Base-by-base conservation (phyloP, 140 eudicot genomes). In the Erigeron philadelphicus region DNA sequence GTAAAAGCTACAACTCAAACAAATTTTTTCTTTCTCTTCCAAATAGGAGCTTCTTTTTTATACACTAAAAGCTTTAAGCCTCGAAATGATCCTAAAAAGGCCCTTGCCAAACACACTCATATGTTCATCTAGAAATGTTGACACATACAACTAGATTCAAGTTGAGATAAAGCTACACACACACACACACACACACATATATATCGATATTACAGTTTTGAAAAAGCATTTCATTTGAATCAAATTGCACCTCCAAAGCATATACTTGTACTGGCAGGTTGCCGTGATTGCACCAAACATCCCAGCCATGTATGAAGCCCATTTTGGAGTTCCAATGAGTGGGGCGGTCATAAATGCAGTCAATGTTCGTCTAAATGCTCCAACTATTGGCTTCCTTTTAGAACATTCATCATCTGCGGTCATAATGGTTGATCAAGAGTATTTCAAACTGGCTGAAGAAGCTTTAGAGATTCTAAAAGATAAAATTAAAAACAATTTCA, bases 291-390 rank as follows among this genome's bases (percentile, higher is more conserved):
- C 97, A 13, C 97, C 97, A 19, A 90, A 90, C 70, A 77, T 73
- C 58, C 97, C 97, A 62, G 97, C 97, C 45, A 75, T 90, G 84
- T 88, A 80, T 53, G 97, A 90, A 78, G 84, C 88, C 72, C 97
- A 90, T 82, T 90, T 85, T 56, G 97, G 88, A 43, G 80, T 90
- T 18, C 96, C 97, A 72, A 90, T 90, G 97, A 78, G 90, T 9
- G 97, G 97, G 21, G 97, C 96, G 43, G 97, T 88, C 64, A 64
- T 90, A 69, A 90, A 88, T 53, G 87, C 97, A 8, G 84, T 90
- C 66, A 90, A 90, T 68, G 74, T 84, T 25, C 94, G 96, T 68
- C 79, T 92, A 25, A 88, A 88, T 48, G 95, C 98, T 18, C 52
- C 85, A 62, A 84, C 96, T 3, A 78, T 92, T 42, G 89, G 87